Evolutionary conservation across 192 early-diverging fungal species (phyloP), one percentile per base, ranked within the genome.

Genomic region (Chytriomyces sp.): DNA sequence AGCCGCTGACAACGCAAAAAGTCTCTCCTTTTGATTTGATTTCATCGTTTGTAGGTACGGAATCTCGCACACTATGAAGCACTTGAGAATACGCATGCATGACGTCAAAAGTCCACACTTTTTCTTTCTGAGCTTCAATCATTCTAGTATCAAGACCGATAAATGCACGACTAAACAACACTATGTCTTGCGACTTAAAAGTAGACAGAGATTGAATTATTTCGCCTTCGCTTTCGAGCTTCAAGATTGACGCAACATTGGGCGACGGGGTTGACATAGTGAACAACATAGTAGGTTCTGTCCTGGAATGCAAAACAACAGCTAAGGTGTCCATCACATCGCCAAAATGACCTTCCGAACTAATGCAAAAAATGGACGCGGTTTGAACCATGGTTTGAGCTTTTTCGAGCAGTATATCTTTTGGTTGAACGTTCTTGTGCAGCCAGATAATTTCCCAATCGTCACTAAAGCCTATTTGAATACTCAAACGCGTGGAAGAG

Each of bases 351-450:
- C n/a, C n/a, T n/a, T n/a, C n/a, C n/a, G n/a, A n/a, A n/a, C 34
- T 19, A 7, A 55, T n/a, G 5, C 31, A 56, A 34, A 68, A 2
- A 22, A 68, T 68, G 28, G 52, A 53, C 14, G 52, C 19, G 7
- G 7, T 3, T 17, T 68, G 17, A 10, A 38, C 25, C 32, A 68
- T 6, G 26, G 25, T 8, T 17, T 4, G 12, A 3, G 54, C 44
- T 17, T 52, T 30, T 14, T 30, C 8, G 31, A 68, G 7, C n/a
- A 68, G 8, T 17, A 34, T 17, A 34, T 6, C 52, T 33, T n/a
- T 68, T 34, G 65, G 65, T 34, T 34, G 25, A 31, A 68, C 6
- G 65, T 55, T 55, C 28, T 19, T 68, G 52, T 68, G 65, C 10
- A 68, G 8, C 26, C 52, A 38, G 17, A 68, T 39, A 33, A n/a